Evolutionary conservation across 2,329 filamentous ascomycete species (phyloP).

Genomic region (Myriosclerotinia curreyana): DNA sequence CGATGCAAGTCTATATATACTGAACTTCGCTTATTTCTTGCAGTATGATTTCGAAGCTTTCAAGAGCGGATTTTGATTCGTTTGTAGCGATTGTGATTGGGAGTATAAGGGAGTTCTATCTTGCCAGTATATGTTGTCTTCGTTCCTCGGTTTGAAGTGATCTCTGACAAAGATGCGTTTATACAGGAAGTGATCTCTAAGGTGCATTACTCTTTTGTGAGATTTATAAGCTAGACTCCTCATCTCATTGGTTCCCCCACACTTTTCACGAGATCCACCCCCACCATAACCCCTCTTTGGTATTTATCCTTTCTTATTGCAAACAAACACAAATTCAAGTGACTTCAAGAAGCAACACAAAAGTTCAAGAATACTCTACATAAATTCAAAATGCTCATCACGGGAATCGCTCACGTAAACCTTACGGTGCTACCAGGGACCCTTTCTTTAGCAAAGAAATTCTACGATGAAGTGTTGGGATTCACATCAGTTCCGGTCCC

Average conservation of each 20-base stretch:
- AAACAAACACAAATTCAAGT: background rate
- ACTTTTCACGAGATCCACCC: background rate
- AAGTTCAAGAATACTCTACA: no score
- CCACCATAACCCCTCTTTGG: background rate
- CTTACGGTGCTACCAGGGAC: conserved; percentile 54
- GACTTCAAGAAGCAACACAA: background rate
- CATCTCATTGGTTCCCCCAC: background rate
- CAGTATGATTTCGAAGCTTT: no score
- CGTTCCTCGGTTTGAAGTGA: no score
- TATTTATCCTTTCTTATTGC: background rate
- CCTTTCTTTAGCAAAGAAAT: conserved; percentile 49
- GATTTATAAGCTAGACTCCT: conserved; percentile 2
- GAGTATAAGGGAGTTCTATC: no score
- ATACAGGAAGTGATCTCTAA: no score
- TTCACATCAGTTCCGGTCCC: conserved; percentile 53
- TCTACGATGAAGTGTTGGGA: conserved; percentile 56
- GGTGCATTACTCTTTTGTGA: no score
- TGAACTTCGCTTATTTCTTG: no score
- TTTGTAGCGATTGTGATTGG: no score
- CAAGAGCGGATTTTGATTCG: no score
- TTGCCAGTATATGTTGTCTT: no score
- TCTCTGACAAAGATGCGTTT: no score
- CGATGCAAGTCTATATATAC: no score
- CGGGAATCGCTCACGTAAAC: conserved; percentile 56
- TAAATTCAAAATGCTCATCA: conserved; percentile 40